Evolutionary conservation across 495 filamentous ascomycete species (phyloP).

Genomic region (Lasiosphaeriaceae sp.): DNA sequence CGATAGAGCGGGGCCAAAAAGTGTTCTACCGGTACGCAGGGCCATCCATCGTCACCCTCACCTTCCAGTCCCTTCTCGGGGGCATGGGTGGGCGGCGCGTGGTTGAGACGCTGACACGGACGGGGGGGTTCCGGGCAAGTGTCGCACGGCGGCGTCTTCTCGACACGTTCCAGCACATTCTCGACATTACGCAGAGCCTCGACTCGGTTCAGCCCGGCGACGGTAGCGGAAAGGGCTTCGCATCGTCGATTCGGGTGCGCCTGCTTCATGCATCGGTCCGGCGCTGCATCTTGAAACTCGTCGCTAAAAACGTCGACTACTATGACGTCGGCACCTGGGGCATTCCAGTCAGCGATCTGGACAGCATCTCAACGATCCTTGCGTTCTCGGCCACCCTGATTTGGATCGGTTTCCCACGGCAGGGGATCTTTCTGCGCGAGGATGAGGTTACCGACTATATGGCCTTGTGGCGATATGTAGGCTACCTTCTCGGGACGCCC

Average conservation of each 20-base stretch:
- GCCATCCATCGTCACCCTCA: constrained; percentile 55
- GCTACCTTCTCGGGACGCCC: constrained; percentile 66
- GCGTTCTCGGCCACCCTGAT: constrained; percentile 65
- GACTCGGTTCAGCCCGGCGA: constrained; percentile 60
- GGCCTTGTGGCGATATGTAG: constrained; percentile 72
- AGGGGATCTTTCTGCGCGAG: constrained; percentile 62
- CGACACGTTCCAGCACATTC: constrained; percentile 73
- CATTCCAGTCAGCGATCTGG: constrained; percentile 70
- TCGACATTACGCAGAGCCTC: constrained; percentile 63
- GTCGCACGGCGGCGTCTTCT: constrained; percentile 66
- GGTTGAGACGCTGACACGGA: constrained; percentile 71
- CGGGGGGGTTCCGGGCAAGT: constrained; percentile 70
- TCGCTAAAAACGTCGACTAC: constrained; percentile 52
- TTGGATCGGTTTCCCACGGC: constrained; percentile 65
- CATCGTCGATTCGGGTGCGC: constrained; percentile 68
- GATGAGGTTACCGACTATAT: constrained; percentile 66
- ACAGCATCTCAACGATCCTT: constrained; percentile 65
- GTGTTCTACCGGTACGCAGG: constrained; percentile 71
- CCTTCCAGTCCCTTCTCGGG: constrained; percentile 63
- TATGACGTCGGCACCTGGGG: constrained; percentile 58
- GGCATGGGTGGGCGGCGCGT: constrained; percentile 61
- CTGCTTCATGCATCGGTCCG: constrained; percentile 72
- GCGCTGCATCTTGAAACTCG: constrained; percentile 58
- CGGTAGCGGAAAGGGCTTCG: constrained; percentile 53
- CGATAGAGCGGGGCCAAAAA: constrained; percentile 66